These are phyloP conservation scores for Antrodiella citrinella DNA, from an alignment of 768 basidiomycete genomes.

Conservation along the genomic window DNA sequence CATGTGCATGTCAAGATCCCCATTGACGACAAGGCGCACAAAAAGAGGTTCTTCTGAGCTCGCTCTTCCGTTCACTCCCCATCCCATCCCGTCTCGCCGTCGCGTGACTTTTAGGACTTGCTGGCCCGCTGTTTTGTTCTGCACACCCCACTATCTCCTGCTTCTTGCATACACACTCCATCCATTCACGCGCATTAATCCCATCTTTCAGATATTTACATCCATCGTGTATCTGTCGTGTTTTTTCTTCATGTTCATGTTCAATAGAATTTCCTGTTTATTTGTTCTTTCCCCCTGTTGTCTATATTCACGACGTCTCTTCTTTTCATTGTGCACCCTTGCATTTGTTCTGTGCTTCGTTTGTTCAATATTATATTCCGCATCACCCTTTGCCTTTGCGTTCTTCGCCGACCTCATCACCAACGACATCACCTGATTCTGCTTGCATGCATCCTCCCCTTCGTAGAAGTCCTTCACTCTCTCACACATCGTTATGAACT, in stretches of 20 bases:
- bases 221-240: not conserved
- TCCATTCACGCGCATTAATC: slow-evolving; percentile 6
- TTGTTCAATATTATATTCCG: not conserved
- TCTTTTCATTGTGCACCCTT: not conserved
- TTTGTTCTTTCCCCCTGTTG: not conserved
- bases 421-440: slow-evolving; percentile 1
- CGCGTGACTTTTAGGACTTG: slow-evolving; percentile 4
- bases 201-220: not conserved
- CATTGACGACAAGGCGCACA: slow-evolving; percentile 64
- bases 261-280: no score
- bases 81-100: not conserved
- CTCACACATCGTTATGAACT: not conserved
- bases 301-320: not conserved
- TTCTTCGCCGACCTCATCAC: not conserved
- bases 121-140: not conserved
- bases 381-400: not conserved
- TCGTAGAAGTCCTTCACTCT: not conserved
- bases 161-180: not conserved
- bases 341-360: not conserved
- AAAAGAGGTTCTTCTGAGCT: slow-evolving; percentile 68
- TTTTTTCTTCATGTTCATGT: not conserved
- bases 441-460: not conserved
- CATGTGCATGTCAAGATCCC: slow-evolving; percentile 72
- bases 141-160: not conserved
- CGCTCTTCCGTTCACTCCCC: not conserved